A percentile compares a stretch with the other conserved stretches of the same genome.
Evolutionary conservation across 352 stramenopile species (phyloP).

Genomic region (Globisporangium splendens): DNA sequence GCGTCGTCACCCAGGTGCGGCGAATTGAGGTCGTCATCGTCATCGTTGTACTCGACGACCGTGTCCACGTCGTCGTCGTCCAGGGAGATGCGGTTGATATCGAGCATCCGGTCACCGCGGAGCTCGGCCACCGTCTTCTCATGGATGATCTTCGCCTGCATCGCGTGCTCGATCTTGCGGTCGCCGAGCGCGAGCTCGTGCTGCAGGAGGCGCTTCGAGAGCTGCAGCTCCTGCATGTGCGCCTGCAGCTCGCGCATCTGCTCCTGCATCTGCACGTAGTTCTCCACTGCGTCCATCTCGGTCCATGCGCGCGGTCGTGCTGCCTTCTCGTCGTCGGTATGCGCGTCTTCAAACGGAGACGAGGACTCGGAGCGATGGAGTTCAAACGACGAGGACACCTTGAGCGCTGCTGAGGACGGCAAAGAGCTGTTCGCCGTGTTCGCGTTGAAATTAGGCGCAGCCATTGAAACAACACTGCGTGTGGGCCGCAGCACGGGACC

Average conservation of each 20-base stretch:
- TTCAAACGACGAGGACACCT: neutral
- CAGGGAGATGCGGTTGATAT: constrained; percentile 55
- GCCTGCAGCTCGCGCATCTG: constrained; percentile 68
- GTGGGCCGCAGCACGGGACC: constrained; percentile 8
- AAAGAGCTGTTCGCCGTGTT: neutral
- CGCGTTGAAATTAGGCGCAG: neutral
- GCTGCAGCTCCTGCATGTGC: constrained; percentile 58
- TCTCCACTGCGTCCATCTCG: constrained; percentile 50
- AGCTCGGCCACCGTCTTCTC: constrained; percentile 37
- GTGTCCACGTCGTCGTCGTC: no score
- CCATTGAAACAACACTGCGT: constrained; percentile 10
- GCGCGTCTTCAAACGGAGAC: constrained; percentile 23
- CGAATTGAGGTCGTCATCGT: constrained; percentile 18
- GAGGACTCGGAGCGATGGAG: neutral
- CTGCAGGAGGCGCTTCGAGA: constrained; percentile 51
- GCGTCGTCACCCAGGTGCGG: constrained; percentile 36
- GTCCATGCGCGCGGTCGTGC: constrained; percentile 58
- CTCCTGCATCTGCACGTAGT: constrained; percentile 57
- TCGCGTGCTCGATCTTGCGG: constrained; percentile 34
- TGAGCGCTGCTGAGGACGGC: neutral
- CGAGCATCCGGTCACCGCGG: constrained; percentile 57
- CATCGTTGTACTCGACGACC: constrained; percentile 20
- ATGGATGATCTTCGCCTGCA: constrained; percentile 29
- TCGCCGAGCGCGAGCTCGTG: constrained; percentile 49
- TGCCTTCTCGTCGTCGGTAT: constrained; percentile 8